phyloP scores from a whole-genome alignment of 768 basidiomycete species.

The Kwoniella europaea region DNA sequence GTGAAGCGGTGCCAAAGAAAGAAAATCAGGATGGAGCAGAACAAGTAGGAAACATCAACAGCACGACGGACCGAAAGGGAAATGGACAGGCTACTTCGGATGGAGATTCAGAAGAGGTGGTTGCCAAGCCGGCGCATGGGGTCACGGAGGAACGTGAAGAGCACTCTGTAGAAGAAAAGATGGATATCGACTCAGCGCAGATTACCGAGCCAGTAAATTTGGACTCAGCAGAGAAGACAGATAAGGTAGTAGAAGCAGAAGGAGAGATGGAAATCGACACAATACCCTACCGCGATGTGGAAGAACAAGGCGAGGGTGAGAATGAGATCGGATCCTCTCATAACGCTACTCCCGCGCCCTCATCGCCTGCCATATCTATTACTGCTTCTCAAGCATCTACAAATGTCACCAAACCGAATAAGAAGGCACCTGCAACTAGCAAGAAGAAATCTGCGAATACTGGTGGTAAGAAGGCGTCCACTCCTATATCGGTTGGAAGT shows the following conservation, averaged over 20 bases:
- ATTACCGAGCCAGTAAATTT: neutral
- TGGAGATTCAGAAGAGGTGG: too few relatives aligned
- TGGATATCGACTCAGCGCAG: conserved; percentile 13
- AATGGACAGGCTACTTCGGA: too few relatives aligned
- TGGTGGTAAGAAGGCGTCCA: conserved; percentile 11
- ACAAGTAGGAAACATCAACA: neutral
- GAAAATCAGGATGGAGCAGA: neutral
- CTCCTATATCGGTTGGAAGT: neutral
- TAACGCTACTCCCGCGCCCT: conserved; percentile 3
- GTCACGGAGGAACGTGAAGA: neutral
- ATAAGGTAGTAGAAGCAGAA: neutral
- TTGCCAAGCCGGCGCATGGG: neutral
- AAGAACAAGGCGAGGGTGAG: neutral
- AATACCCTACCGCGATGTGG: neutral
- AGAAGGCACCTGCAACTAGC: neutral
- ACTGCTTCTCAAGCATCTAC: neutral
- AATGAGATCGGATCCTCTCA: neutral
- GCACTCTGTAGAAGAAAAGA: conserved; percentile 2
- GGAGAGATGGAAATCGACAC: conserved; percentile 11
- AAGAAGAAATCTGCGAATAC: conserved; percentile 9
- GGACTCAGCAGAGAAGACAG: neutral
- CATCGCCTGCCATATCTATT: conserved; percentile 10
- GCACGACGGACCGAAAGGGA: too few relatives aligned
- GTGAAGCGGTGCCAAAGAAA: neutral
- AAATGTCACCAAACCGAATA: neutral